Conservation (phyloP, 805 yeast species). For the Saccharomycopsis microspora region DNA sequence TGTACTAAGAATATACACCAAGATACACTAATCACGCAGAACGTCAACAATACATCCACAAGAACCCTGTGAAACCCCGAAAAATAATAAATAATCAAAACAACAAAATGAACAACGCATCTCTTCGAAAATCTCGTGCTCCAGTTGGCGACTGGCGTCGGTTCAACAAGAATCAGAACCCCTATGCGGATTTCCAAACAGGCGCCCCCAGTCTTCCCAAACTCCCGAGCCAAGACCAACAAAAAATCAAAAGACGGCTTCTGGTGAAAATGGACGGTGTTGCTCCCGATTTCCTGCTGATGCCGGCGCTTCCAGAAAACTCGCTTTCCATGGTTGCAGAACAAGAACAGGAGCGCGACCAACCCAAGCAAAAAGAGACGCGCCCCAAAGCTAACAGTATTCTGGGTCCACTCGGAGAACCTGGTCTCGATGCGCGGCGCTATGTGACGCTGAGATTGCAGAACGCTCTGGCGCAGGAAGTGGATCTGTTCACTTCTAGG, state of each 20-base stretch:
- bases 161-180: conserved; percentile 9
- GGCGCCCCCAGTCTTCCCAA: conserved; percentile 6
- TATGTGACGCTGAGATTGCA: conserved; percentile 41
- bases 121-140: conserved; percentile 16
- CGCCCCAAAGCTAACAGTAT: conserved; percentile 15
- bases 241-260: conserved; percentile 14
- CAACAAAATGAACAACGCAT: conserved; percentile 10
- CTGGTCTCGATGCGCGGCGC: conserved; percentile 34
- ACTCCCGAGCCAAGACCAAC: conserved; percentile 13
- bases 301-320: conserved; percentile 14
- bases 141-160: conserved; percentile 17
- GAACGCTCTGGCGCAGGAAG: conserved; percentile 59
- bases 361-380: conserved; percentile 16
- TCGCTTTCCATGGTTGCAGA: conserved; percentile 11
- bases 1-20: too few relatives aligned
- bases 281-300: conserved; percentile 9
- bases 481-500: conserved; percentile 55
- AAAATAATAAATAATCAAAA: too few relatives aligned
- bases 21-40: background rate
- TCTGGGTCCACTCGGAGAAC: conserved; percentile 27
- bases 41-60: background rate
- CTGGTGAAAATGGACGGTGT: conserved; percentile 13
- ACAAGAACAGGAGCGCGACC: conserved; percentile 1
- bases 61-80: background rate
- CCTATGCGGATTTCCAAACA: conserved; percentile 14